Percentiles rank a stretch among this genome's conserved stretches.
Evolutionary conservation across 2,329 filamentous ascomycete species (phyloP).

Genomic region (Seiridium cupressi): DNA sequence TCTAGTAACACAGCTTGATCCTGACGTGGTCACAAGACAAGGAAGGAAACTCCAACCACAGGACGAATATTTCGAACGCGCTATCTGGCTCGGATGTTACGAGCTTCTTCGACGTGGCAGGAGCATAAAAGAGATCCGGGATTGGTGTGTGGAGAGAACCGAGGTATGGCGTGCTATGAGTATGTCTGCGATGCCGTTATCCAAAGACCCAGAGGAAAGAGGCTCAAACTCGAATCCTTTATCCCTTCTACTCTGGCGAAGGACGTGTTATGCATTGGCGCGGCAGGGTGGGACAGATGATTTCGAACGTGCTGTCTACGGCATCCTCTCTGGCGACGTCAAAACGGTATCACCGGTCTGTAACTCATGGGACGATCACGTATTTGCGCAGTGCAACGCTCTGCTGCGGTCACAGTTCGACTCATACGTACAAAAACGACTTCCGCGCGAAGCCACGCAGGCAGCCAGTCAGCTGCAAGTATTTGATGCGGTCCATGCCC

Average conservation of each 20-base stretch:
- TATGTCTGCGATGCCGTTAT: slow-evolving; percentile 70
- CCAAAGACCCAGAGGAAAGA: slow-evolving; percentile 42
- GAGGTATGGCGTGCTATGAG: slow-evolving; percentile 88
- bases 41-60: slow-evolving; percentile 72
- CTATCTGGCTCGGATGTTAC: slow-evolving; percentile 92
- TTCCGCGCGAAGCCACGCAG: slow-evolving; percentile 51
- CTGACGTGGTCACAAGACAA: slow-evolving; percentile 84
- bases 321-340: slow-evolving; percentile 82
- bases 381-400: slow-evolving; percentile 89
- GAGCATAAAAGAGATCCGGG: slow-evolving; percentile 68
- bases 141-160: slow-evolving; percentile 83
- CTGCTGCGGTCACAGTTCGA: slow-evolving; percentile 79
- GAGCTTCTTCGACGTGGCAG: slow-evolving; percentile 87
- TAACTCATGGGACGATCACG: slow-evolving; percentile 77
- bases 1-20: slow-evolving; percentile 85
- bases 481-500: slow-evolving; percentile 64
- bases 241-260: slow-evolving; percentile 67
- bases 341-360: slow-evolving; percentile 75
- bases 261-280: slow-evolving; percentile 71
- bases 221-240: slow-evolving; percentile 39
- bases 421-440: slow-evolving; percentile 58
- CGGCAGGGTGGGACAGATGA: slow-evolving; percentile 68
- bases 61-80: slow-evolving; percentile 85
- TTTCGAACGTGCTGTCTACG: slow-evolving; percentile 88
- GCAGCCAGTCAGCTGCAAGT: slow-evolving; percentile 57